Evolutionary conservation across 106 monocot genomes (phyloP), one percentile per base, ranked within the genome.

Genomic region (Dendrobium chrysotoxum): DNA sequence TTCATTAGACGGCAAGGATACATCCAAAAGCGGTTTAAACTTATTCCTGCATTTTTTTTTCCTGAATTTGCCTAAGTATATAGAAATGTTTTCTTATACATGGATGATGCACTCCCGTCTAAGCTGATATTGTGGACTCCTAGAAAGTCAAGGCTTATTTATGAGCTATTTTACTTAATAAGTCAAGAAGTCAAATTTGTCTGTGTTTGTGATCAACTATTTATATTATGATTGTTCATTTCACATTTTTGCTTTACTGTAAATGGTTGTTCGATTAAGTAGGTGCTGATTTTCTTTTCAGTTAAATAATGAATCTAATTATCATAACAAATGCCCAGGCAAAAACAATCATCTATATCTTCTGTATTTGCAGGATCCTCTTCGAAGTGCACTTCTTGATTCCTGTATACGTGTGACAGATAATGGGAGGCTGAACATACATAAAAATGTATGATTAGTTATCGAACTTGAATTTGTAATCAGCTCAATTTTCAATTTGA

Each of bases 361-460:
- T 70, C 47, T 72, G 0, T 72, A 40, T 82, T 76, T 53, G 76
- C 84, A 88, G 87, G 82, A 77, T 55, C 79, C 82, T 85, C 35
- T 85, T 46, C 82, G 57, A 72, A 82, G 79, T 46, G 79, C 75
- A 40, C 53, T 82, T 26, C 81, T 88, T 82, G 84, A 88, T 80
- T 78, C 87, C 7, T 78, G 79, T 39, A 85, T 82, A 64, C 84
- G 79, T 18, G 84, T 85, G 42, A 70, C 76, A 72, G 87, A 88
- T 75, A 85, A 85, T 80, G 87, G 87, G 21, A 72, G 79, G 58
- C 84, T 79, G 75, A 79, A 68, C 54, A 71, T 87, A 73, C 21
- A 84, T 44, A 81, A 39, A 74, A 81, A 76, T 79, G 87, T 87
- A 84, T 41, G 86, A 77, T 38, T 47, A 31, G 23, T 74, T 74